These are phyloP conservation scores for Kwoniella pini DNA, from an alignment of 768 basidiomycete genomes.

Conservation along the genomic window DNA sequence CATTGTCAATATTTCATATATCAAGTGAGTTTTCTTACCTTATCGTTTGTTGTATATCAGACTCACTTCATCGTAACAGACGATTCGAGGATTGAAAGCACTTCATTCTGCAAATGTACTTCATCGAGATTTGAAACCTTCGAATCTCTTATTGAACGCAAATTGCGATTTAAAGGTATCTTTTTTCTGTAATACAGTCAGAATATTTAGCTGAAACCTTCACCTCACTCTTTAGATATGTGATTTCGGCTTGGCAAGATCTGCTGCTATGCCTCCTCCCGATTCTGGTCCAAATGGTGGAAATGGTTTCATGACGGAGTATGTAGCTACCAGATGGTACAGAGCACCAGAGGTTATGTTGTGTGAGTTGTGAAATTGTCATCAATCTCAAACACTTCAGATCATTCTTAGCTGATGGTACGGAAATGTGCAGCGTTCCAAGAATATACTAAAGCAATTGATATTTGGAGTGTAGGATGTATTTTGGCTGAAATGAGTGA, in stretches of 20 bases:
- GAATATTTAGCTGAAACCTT: not conserved
- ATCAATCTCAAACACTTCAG: too few species aligned
- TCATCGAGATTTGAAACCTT: slow-evolving; percentile 70
- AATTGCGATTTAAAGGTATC: slow-evolving; percentile 84
- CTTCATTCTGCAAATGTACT: slow-evolving; percentile 93
- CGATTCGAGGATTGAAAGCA: slow-evolving; percentile 88
- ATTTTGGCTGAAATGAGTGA: slow-evolving; percentile 49
- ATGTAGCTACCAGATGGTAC: slow-evolving; percentile 86
- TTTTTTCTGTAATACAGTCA: not conserved
- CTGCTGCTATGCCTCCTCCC: slow-evolving; percentile 39
- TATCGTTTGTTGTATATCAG: not conserved
- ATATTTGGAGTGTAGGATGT: slow-evolving; percentile 57
- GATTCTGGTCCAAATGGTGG: slow-evolving; percentile 62
- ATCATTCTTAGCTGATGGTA: too few species aligned
- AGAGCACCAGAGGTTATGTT: slow-evolving; percentile 61
- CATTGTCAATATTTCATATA: slow-evolving; percentile 98
- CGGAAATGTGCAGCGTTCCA: too few species aligned
- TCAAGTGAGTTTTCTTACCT: slow-evolving; percentile 57
- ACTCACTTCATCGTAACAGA: slow-evolving; percentile 56
- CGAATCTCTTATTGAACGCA: slow-evolving; percentile 56
- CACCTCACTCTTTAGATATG: too few species aligned
- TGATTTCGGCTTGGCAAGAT: slow-evolving; percentile 65
- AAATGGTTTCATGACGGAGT: slow-evolving; percentile 77
- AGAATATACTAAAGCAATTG: slow-evolving; percentile 60
- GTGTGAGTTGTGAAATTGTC: slow-evolving; percentile 48